These are phyloP conservation scores for Acanthamoeba sp. DNA, from an alignment of 208 protist species.

Conservation along the genomic window DNA sequence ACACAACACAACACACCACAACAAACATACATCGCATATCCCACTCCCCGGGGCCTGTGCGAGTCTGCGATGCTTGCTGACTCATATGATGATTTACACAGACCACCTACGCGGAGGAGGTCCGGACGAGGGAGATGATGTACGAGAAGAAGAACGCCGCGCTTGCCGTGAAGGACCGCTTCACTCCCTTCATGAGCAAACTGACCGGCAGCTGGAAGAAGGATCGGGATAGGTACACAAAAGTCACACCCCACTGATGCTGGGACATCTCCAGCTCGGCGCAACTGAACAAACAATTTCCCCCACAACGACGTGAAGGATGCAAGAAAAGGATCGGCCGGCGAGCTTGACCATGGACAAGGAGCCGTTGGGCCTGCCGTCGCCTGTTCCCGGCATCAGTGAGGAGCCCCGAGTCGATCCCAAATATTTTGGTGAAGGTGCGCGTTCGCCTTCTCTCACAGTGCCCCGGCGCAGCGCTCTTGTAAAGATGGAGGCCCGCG, in stretches of 20 bases:
- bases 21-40: no score
- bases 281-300: no score
- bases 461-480: no score
- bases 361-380: background rate
- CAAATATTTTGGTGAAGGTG: slow-evolving; percentile 71
- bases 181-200: slow-evolving; percentile 69
- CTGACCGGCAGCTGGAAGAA: slow-evolving; percentile 52
- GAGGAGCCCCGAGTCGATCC: slow-evolving; percentile 51
- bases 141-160: slow-evolving; percentile 19
- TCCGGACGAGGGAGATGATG: slow-evolving; percentile 15
- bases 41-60: no score
- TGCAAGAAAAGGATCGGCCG: background rate
- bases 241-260: no score
- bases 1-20: no score
- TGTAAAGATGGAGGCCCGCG: no score
- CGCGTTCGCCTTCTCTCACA: no score
- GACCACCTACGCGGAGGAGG: slow-evolving; percentile 41
- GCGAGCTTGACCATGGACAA: slow-evolving; percentile 5
- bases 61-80: no score
- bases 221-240: background rate
- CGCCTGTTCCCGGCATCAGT: background rate
- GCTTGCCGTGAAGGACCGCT: slow-evolving; percentile 31
- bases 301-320: background rate
- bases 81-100: background rate
- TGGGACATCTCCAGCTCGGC: no score